These are phyloP conservation scores for Auricularia cornea DNA, from an alignment of 768 basidiomycete species.

Conservation along the genomic window DNA sequence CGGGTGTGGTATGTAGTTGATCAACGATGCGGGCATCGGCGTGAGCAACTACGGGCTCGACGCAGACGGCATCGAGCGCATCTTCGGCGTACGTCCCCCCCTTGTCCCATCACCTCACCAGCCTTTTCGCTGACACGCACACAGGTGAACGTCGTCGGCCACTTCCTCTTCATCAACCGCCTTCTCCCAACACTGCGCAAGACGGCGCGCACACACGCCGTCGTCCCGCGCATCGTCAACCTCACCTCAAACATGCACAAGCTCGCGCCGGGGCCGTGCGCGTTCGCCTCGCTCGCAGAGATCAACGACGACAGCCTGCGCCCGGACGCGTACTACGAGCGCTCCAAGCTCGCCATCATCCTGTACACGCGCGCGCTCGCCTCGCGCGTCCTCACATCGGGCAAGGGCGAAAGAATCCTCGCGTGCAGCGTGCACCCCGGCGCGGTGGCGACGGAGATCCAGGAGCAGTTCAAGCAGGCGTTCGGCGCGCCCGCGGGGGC, in stretches of 20 bases:
- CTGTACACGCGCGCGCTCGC: slow-evolving; percentile 26
- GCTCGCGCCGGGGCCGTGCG: slow-evolving; percentile 22
- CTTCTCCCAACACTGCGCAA: slow-evolving; percentile 31
- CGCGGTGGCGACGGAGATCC: slow-evolving; percentile 17
- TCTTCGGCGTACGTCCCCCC: slow-evolving; percentile 8
- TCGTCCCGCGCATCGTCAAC: slow-evolving; percentile 31
- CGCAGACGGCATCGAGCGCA: slow-evolving; percentile 17
- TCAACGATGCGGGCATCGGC: slow-evolving; percentile 23
- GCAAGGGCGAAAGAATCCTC: too few relatives aligned
- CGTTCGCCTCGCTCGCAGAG: slow-evolving; percentile 31
- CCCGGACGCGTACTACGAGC: slow-evolving; percentile 28
- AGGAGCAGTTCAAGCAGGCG: slow-evolving; percentile 21
- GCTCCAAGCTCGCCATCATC: slow-evolving; percentile 34
- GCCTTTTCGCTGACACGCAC: too few relatives aligned
- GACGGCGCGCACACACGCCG: slow-evolving; percentile 20
- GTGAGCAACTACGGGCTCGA: slow-evolving; percentile 20
- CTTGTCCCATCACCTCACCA: too few relatives aligned
- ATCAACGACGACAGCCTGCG: slow-evolving; percentile 26
- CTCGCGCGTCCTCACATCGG: slow-evolving; percentile 8
- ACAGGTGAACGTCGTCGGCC: slow-evolving; percentile 30
- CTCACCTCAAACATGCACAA: slow-evolving; percentile 33
- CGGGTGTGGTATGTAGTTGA: slow-evolving; percentile 11
- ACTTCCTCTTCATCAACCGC: slow-evolving; percentile 35
- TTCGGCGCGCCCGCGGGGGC: slow-evolving; percentile 16
- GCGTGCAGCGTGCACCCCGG: slow-evolving; percentile 19